Percentiles rank a stretch among this genome's conserved stretches.
Evolutionary conservation across 495 filamentous ascomycete genomes (phyloP).

Genomic region (Pyrenula massariospora): DNA sequence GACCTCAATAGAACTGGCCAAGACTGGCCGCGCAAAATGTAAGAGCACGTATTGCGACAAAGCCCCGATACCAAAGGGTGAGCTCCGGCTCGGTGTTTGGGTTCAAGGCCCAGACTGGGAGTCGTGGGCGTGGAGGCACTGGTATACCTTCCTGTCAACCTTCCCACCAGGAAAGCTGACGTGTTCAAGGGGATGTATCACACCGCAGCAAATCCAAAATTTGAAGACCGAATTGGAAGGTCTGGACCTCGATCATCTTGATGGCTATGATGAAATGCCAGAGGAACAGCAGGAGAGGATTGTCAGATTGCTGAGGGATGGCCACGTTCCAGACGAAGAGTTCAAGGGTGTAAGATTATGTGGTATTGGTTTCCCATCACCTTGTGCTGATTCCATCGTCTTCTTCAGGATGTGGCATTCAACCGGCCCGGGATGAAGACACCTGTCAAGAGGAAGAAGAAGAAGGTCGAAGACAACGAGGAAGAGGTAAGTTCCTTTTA

Average conservation of each 20-base stretch:
- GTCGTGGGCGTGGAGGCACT: background rate
- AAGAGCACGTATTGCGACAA: background rate
- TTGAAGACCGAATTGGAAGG: background rate
- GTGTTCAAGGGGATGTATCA: background rate
- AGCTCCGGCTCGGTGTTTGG: background rate
- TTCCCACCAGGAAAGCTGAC: background rate
- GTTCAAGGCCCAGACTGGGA: background rate
- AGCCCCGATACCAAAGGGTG: background rate
- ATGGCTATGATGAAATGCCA: background rate
- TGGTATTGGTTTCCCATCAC: background rate
- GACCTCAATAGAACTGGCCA: background rate
- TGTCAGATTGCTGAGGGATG: background rate
- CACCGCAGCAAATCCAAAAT: background rate
- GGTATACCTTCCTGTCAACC: background rate
- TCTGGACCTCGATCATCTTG: background rate
- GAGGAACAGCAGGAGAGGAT: background rate
- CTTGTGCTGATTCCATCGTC: background rate
- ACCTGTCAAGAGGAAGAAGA: background rate
- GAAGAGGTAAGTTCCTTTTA: too few relatives aligned
- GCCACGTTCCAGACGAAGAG: slow-evolving; percentile 1
- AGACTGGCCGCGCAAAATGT: background rate
- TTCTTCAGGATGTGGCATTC: background rate
- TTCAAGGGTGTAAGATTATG: background rate
- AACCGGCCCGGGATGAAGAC: background rate
- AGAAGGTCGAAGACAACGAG: background rate